Base-by-base conservation (phyloP, 2,329 filamentous ascomycete genomes). In the Tolypocladium cylindrosporum region DNA sequence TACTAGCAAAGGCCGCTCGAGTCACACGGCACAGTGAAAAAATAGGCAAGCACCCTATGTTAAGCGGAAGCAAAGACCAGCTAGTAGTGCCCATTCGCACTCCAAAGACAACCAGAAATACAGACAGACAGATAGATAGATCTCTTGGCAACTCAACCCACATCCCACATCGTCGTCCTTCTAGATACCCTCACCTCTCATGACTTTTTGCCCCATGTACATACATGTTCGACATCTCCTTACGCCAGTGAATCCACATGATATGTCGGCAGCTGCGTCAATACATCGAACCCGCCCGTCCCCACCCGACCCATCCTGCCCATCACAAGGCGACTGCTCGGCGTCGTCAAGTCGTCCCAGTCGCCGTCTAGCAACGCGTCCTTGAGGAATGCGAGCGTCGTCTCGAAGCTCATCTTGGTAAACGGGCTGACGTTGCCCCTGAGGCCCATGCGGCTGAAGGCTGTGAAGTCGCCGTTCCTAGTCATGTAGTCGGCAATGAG, bases 341-440 rank as follows among this genome's bases (percentile, higher is more conserved):
- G 94, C 60, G 88, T 91, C 60, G 82, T 85, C 60, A 99, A 77
- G 67, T 94, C 89, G 72, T 99, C 94, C 80, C 85, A 90, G 72
- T 97, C 94, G 55, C 90, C 87, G 68, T 96, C 91, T 59, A 95
- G 77, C 34, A 97, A 88, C 1, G 94, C 92, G 69, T 97, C 94
- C 72, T 89, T 92, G 67, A 99, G 79, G 78, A 97, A 97, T 1
- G 89, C 87, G 43, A 97, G 83, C 2, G 94, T 99, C 4, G 94
- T 99, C 81, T 99, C 94, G 76, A 97, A 99, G 72, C 90, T 96
- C 93, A 97, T 97, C 81, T 97, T 97, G 75, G 94, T 93, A 66
- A 99, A 93, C 0, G 94, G 91, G 64, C 87, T 92, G 36, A 93
- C 87, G 67, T 90, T 92, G 63, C 89, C 86, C 69, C 85, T 86